A percentile compares a stretch with the other conserved stretches of the same genome.
phyloP scores from a whole-genome alignment of 73 alveolate genomes.

The Paramecium pentaurelia region DNA sequence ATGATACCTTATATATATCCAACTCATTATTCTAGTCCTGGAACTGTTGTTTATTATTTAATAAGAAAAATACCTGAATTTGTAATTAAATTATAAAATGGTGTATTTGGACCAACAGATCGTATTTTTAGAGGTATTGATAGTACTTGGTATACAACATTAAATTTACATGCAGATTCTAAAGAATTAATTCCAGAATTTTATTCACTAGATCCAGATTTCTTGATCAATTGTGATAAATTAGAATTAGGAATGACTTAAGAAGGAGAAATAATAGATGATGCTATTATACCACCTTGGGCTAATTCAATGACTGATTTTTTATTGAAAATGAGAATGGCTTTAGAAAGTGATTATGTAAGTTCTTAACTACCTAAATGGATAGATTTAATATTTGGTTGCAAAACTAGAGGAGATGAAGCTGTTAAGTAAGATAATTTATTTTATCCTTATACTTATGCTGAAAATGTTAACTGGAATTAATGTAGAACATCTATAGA shows the following conservation, averaged over 20 bases:
- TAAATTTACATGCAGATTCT: conserved; percentile 72
- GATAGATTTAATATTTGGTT: conserved; percentile 96
- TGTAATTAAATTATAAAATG: conserved; percentile 82
- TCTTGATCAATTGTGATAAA: conserved; percentile 75
- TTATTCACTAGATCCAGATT: conserved; percentile 81
- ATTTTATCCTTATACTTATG: conserved; percentile 90
- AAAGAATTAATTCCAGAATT: conserved; percentile 95
- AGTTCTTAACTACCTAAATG: conserved; percentile 82
- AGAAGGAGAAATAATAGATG: conserved; percentile 62
- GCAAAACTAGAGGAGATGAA: conserved; percentile 83
- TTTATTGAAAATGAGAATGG: conserved; percentile 86
- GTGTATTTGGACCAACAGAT: conserved; percentile 84
- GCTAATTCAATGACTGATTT: conserved; percentile 78
- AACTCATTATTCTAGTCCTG: conserved; percentile 82
- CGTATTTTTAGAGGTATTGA: conserved; percentile 78
- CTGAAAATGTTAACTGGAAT: conserved; percentile 82
- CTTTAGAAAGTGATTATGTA: conserved; percentile 93
- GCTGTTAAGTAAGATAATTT: conserved; percentile 84
- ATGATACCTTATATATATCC: conserved; percentile 59
- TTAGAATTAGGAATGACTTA: conserved; percentile 81
- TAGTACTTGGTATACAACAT: conserved; percentile 72
- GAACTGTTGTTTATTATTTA: conserved; percentile 74
- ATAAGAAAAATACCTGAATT: conserved; percentile 89
- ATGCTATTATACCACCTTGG: conserved; percentile 56
- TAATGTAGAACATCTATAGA: conserved; percentile 67